Base-by-base conservation (phyloP, 345 rosid species). In the Moricandia arvensis region DNA sequence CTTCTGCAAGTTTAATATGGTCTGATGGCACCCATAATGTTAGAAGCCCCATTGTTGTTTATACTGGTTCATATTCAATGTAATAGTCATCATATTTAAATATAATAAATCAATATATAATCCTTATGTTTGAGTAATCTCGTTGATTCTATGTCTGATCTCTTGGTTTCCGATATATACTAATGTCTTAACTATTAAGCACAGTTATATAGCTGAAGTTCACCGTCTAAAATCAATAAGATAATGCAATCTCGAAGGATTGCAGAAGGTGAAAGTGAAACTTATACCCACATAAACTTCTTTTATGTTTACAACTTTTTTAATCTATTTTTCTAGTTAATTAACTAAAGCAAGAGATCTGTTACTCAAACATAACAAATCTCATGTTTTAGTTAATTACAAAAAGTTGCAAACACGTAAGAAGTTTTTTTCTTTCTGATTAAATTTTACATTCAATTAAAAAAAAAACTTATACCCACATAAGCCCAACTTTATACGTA, bases 1-100 rank as follows among this genome's bases (percentile, higher is more conserved):
- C 37, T 2, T 71, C 68, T 60, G 58, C 57, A 38, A 31, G 16
- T 17, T 11, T 72, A 29, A 30, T 62, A 1, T 61, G 59, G 60
- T 71, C 33, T 18, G 63, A 69, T 35, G 73, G 53, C 6, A 69
- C 4, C 29, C 73, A 69, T 69, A 69, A 69, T 5, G 63, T 54
- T 17, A 54, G 59, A 71, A 71, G 68, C 8, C 67, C 49, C 41
- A 41, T 71, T 71, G 66, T 59, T 60, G 33, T 71, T 3, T 71
- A 43, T 60, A 33, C 51, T 6, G 3, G 17, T 33, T 4, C 2
- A 3, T 57, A 57, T 11, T 5, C 8, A 26, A 26, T 1, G 7
- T 10, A 27, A 11, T 12, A 27, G 12, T 45, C 18, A 15, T 15
- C 18, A 47, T 57, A 57, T 24, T 57, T 11, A 24, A 24, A 57